Conservation (phyloP, 2,329 filamentous ascomycete genomes). For the Colletotrichum agaves region DNA sequence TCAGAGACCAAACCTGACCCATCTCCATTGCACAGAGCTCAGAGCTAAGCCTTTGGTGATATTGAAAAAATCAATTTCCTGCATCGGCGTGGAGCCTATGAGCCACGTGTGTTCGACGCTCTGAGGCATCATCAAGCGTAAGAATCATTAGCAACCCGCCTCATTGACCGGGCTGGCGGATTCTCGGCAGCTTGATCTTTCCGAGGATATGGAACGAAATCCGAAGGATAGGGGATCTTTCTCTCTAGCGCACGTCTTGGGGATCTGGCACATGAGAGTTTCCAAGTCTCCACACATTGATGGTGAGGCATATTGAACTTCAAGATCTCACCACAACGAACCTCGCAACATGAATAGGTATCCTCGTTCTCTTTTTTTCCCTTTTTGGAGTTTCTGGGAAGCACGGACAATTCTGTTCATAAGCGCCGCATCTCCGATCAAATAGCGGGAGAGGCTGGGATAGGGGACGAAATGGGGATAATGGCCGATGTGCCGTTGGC, state of each 20-base stretch:
- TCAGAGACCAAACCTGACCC: background rate
- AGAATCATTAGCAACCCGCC: background rate
- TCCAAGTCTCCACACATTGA: too few relatives aligned
- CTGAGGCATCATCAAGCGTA: background rate
- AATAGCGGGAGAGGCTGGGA: background rate
- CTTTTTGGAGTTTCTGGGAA: background rate
- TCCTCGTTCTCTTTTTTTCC: too few relatives aligned
- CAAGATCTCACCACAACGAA: too few relatives aligned
- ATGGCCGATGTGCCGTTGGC: background rate
- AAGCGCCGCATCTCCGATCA: too few relatives aligned
- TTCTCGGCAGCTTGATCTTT: background rate
- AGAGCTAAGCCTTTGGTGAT: background rate
- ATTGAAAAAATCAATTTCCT: background rate
- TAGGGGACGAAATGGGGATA: background rate
- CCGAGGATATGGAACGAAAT: slow-evolving; percentile 4
- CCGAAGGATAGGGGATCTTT: background rate
- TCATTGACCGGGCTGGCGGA: background rate
- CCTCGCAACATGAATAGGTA: too few relatives aligned
- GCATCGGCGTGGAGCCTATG: background rate
- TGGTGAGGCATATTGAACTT: too few relatives aligned
- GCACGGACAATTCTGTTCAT: background rate
- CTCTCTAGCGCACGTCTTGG: background rate
- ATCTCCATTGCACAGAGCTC: background rate
- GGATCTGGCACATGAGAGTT: background rate
- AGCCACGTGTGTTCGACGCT: background rate